A percentile compares a stretch with the other conserved stretches of the same genome.
phyloP scores from a whole-genome alignment of 2,329 filamentous ascomycete genomes.

The Nemania bipapillata region DNA sequence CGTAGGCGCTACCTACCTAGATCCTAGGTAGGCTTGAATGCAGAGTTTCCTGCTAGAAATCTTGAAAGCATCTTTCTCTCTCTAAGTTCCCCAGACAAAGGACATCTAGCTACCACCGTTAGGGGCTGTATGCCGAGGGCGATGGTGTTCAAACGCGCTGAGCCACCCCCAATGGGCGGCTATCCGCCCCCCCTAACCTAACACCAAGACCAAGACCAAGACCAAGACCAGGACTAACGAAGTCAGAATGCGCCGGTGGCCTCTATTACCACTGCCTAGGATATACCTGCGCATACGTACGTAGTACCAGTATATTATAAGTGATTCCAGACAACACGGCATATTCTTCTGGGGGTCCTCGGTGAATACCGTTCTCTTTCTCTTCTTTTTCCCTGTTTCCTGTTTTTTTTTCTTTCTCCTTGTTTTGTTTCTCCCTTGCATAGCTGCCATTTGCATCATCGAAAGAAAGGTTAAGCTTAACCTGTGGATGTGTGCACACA shows the following conservation, averaged over 20 bases:
- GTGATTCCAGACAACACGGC: not conserved
- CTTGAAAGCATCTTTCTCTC: not conserved
- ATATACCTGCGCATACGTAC: not conserved
- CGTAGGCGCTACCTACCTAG: too few relatives aligned
- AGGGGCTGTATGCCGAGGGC: constrained; percentile 15
- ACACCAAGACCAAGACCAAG: constrained; percentile 19
- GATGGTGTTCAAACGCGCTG: constrained; percentile 30
- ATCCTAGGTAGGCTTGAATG: not conserved
- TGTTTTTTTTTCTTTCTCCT: not conserved
- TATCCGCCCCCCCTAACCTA: constrained; percentile 18
- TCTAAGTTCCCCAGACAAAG: constrained; percentile 24
- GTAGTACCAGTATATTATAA: not conserved
- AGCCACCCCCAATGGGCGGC: constrained; percentile 33
- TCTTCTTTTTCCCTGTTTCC: not conserved
- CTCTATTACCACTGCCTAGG: constrained; percentile 6
- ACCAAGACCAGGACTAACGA: constrained; percentile 24
- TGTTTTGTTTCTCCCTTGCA: not conserved
- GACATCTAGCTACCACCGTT: not conserved
- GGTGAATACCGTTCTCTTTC: not conserved
- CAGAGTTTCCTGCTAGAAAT: not conserved
- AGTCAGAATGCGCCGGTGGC: constrained; percentile 26
- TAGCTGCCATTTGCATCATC: not conserved
- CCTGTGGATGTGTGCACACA: not conserved
- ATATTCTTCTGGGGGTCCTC: not conserved
- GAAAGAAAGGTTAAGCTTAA: not conserved